Evolutionary conservation across 2,329 filamentous ascomycete species (phyloP).

Genomic region (Phyllosticta citrichinensis): DNA sequence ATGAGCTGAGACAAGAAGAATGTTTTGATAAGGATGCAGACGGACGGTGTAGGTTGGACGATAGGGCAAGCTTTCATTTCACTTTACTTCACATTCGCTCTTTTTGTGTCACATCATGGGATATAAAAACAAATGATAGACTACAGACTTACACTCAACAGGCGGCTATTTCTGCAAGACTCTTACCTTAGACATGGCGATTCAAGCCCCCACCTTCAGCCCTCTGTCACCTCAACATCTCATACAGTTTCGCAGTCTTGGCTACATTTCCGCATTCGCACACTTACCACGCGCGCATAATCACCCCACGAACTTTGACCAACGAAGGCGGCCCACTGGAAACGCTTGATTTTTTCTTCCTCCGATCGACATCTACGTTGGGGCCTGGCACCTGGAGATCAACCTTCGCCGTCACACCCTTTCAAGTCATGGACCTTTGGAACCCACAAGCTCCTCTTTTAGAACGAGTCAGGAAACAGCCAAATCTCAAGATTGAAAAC

Average conservation of each 20-base stretch:
- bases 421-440: neutral
- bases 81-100: neutral
- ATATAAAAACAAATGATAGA: neutral
- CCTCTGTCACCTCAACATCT: neutral
- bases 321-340: neutral
- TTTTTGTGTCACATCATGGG: too few species aligned
- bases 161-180: neutral
- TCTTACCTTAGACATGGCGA: neutral
- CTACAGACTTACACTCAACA: neutral
- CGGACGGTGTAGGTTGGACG: neutral
- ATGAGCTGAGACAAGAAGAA: neutral
- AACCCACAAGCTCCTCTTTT: neutral
- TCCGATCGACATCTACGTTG: neutral
- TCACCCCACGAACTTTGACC: neutral
- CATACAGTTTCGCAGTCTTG: neutral
- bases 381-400: neutral
- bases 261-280: neutral
- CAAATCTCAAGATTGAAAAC: neutral
- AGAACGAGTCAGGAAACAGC: neutral
- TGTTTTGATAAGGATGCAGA: neutral
- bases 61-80: neutral
- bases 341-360: neutral
- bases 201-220: neutral
- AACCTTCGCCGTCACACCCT: neutral
- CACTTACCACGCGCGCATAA: neutral